Evolutionary conservation across 2,329 filamentous ascomycete species (phyloP).

Genomic region (Gnomoniopsis smithogilvyi): DNA sequence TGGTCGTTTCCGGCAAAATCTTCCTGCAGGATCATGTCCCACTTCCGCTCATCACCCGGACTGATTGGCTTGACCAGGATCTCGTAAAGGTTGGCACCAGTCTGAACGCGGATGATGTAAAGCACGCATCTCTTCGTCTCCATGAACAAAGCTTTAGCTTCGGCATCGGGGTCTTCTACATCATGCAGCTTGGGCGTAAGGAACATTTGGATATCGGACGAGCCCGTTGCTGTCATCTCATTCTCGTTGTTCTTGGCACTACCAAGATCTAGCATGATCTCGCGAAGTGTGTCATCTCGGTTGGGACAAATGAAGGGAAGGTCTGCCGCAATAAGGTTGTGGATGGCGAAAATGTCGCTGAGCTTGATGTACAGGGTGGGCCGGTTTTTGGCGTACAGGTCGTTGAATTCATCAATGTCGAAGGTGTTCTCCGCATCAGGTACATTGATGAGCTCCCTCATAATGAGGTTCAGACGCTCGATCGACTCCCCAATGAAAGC

Average conservation of each 20-base stretch:
- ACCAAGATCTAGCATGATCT: slow-evolving; percentile 89
- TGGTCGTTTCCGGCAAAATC: slow-evolving; percentile 70
- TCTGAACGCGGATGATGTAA: slow-evolving; percentile 97
- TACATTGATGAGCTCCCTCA: slow-evolving; percentile 75
- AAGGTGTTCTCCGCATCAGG: slow-evolving; percentile 87
- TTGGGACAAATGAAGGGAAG: slow-evolving; percentile 72
- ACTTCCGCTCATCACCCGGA: slow-evolving; percentile 84
- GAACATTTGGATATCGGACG: slow-evolving; percentile 87
- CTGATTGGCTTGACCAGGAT: slow-evolving; percentile 89
- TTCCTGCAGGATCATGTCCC: slow-evolving; percentile 76
- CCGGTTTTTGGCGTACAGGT: slow-evolving; percentile 93
- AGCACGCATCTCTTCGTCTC: slow-evolving; percentile 96
- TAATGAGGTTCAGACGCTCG: slow-evolving; percentile 72
- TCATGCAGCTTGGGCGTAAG: slow-evolving; percentile 87
- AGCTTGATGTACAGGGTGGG: slow-evolving; percentile 99
- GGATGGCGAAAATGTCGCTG: slow-evolving; percentile 93
- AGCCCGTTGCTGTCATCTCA: slow-evolving; percentile 83
- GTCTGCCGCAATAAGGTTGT: slow-evolving; percentile 80
- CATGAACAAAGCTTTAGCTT: slow-evolving; percentile 91
- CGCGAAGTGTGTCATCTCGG: slow-evolving; percentile 83
- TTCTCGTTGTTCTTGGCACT: slow-evolving; percentile 96
- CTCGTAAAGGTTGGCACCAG: slow-evolving; percentile 86
- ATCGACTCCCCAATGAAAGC: slow-evolving; percentile 85
- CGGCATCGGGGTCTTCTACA: slow-evolving; percentile 87
- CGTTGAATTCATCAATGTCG: slow-evolving; percentile 98